Percentiles rank a stretch among this genome's conserved stretches.
These are phyloP conservation scores for Juncus inflexus DNA, from an alignment of 176 grass and related monocot species.

Conservation along the genomic window DNA sequence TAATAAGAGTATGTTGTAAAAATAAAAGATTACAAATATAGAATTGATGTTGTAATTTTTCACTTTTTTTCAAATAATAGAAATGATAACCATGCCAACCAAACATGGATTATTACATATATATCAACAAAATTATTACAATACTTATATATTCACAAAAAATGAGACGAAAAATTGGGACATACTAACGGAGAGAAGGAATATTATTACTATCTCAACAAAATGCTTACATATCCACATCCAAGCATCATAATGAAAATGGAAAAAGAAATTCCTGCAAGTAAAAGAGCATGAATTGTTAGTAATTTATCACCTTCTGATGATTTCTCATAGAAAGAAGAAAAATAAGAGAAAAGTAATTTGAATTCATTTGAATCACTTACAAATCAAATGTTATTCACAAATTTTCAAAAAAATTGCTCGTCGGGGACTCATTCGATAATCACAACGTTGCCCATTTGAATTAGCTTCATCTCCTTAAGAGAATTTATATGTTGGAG, in stretches of 20 bases:
- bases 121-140: too few relatives aligned
- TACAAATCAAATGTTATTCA: conserved; percentile 16
- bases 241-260: background rate
- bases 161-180: too few relatives aligned
- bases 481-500: conserved; percentile 29
- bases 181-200: too few relatives aligned
- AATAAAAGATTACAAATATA: too few relatives aligned
- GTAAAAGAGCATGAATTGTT: background rate
- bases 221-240: too few relatives aligned
- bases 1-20: too few relatives aligned
- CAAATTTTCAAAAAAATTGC: background rate
- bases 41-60: too few relatives aligned
- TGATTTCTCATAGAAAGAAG: conserved; percentile 13
- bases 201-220: too few relatives aligned
- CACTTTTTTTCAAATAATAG: too few relatives aligned
- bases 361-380: conserved; percentile 12
- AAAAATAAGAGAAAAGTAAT: background rate
- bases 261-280: background rate
- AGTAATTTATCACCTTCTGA: background rate
- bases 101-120: too few relatives aligned
- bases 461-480: conserved; percentile 26
- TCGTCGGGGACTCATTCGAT: conserved; percentile 11
- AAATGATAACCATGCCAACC: too few relatives aligned
- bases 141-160: too few relatives aligned
- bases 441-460: conserved; percentile 20